Conservation (phyloP, 2,329 filamentous ascomycete species). For the Aspergillus quadricinctus region DNA sequence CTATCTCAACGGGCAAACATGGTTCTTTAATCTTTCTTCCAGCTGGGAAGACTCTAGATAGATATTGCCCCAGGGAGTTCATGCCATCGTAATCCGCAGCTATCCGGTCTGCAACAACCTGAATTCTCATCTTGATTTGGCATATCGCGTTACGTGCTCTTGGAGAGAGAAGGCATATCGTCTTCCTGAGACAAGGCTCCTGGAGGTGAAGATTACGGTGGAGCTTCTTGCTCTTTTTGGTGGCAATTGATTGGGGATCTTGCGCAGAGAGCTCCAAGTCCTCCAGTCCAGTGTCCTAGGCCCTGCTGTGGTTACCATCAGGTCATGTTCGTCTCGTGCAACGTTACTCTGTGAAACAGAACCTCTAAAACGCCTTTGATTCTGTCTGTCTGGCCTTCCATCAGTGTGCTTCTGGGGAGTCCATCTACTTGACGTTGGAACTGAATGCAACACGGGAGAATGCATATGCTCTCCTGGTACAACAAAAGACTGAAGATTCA, state of each 20-base stretch:
- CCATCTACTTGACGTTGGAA: constrained; percentile 15
- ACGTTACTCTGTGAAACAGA: constrained; percentile 39
- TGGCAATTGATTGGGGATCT: constrained; percentile 20
- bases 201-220: constrained; percentile 6
- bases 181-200: constrained; percentile 5
- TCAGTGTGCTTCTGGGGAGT: constrained; percentile 11
- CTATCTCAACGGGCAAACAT: constrained; percentile 27
- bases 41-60: constrained; percentile 12
- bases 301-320: constrained; percentile 25
- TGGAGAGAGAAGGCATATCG: not conserved
- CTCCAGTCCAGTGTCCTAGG: constrained; percentile 14
- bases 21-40: constrained; percentile 12
- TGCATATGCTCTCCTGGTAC: constrained; percentile 32
- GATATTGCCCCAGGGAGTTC: constrained; percentile 15
- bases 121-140: constrained; percentile 1
- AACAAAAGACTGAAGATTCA: constrained; percentile 13
- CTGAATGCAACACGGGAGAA: constrained; percentile 26
- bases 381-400: constrained; percentile 20
- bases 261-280: constrained; percentile 16
- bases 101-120: constrained; percentile 15
- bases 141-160: constrained; percentile 1
- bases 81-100: constrained; percentile 31
- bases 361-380: constrained; percentile 26
- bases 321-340: constrained; percentile 27
- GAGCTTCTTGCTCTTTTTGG: not conserved